Conservation (phyloP, 1,284 basidiomycete species). For the Trichosporon ovoides region DNA sequence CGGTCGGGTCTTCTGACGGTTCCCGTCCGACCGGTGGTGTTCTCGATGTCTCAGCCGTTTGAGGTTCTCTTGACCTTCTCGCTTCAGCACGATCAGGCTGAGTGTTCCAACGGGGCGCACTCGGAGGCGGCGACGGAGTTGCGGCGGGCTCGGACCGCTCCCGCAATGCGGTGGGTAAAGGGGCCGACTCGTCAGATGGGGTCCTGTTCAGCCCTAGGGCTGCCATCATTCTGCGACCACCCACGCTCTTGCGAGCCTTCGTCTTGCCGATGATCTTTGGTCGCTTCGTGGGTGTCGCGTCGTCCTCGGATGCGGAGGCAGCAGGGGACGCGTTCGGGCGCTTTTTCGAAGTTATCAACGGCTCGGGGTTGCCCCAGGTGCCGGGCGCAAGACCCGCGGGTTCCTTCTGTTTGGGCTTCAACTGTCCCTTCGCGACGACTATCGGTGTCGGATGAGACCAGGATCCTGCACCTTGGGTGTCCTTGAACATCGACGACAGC, state of each 20-base stretch:
- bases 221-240: background rate
- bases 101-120: background rate
- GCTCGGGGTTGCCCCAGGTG: conserved; percentile 17
- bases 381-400: background rate
- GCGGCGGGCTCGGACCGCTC: background rate
- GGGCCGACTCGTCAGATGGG: background rate
- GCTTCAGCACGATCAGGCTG: background rate
- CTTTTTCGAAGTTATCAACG: background rate
- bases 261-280: background rate
- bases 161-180: background rate
- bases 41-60: background rate
- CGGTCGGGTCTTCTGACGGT: too few species aligned
- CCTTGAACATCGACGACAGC: background rate
- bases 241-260: conserved; percentile 6
- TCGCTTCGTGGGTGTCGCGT: background rate
- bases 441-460: conserved; percentile 7
- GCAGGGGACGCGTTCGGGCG: background rate
- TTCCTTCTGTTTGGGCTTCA: background rate
- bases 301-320: background rate
- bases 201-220: background rate
- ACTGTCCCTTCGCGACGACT: background rate
- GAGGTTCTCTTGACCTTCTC: background rate
- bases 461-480: background rate
- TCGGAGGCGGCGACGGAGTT: background rate
- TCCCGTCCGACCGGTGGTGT: background rate